Base-by-base conservation (phyloP, 441 rosid genomes). In the Pelargonium australe region DNA sequence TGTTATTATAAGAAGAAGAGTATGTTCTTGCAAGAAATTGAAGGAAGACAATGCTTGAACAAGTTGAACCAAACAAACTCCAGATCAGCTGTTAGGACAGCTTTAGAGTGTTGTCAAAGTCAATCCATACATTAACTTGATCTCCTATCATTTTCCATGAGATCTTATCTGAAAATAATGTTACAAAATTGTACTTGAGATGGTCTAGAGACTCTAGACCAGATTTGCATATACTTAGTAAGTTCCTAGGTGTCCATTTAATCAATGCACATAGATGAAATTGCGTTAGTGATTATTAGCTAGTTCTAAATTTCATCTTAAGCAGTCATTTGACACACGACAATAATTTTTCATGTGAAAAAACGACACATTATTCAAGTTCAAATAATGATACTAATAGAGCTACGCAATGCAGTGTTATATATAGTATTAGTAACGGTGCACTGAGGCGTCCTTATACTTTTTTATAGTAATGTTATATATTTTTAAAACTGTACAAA, bases 31-130 rank as follows among this genome's bases (percentile, higher is more conserved):
- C 23, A 17, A 17, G 19, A 55, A 55, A 55, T 5, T 6, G 1
- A 55, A 55, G 61, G 20, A 55, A 55, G 25, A 55, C 61, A 55
- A 55, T 55, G 61, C 61, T 55, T 55, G 61, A 55, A 55, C 61
- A 7, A 14, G 61, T 55, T 17, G 25, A 4, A 3, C 37, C 37
- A 55, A 55, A 23, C 61, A 53, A 53, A 53, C 14, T 20, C 61
- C 61, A 55, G 23, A 55, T 55, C 61, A 55, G 61, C 6, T 55
- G 61, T 55, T 55, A 55, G 61, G 8, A 55, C 61, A 55, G 8
- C 61, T 55, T 17, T 55, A 55, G 61, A 55, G 61, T 55, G 61
- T 9, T 16, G 20, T 55, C 61, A 55, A 55, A 55, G 61, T 16
- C 61, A 55, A 55, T 55, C 61, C 7, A 55, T 16, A 5, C 25